phyloP scores from a whole-genome alignment of 2,329 filamentous ascomycete genomes.

The Cladorrhinum sp. region DNA sequence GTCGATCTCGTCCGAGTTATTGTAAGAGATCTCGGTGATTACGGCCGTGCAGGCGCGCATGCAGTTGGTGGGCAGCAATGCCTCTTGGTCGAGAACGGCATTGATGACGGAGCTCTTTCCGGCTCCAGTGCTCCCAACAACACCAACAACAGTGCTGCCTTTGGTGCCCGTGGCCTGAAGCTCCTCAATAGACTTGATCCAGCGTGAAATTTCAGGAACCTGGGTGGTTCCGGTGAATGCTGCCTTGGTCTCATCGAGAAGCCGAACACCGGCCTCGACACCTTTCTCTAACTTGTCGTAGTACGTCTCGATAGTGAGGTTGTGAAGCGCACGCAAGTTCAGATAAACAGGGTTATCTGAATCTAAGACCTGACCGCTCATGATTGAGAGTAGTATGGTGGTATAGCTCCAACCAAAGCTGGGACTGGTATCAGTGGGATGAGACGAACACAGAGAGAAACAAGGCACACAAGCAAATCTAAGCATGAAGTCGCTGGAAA shows the following conservation, averaged over 20 bases:
- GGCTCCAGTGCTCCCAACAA: constrained; percentile 59
- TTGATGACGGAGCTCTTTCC: constrained; percentile 64
- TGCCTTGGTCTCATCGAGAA: constrained; percentile 26
- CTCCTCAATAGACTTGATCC: constrained; percentile 34
- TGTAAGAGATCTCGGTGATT: constrained; percentile 59
- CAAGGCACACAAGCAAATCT: too few species aligned
- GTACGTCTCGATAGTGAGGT: constrained; percentile 22
- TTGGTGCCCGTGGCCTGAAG: constrained; percentile 38
- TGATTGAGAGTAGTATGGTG: too few species aligned
- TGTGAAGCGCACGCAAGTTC: constrained; percentile 19
- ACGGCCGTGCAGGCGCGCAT: constrained; percentile 62
- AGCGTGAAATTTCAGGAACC: constrained; percentile 26
- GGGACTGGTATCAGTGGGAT: too few species aligned
- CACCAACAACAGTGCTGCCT: constrained; percentile 49
- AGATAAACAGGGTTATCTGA: background rate
- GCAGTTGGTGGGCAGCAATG: constrained; percentile 43
- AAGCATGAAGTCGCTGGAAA: too few species aligned
- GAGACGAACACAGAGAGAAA: too few species aligned
- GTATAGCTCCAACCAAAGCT: too few species aligned
- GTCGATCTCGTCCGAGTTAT: constrained; percentile 38
- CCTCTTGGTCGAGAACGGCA: constrained; percentile 59
- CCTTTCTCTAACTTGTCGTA: constrained; percentile 27
- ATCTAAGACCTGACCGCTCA: background rate
- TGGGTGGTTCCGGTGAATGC: constrained; percentile 19
- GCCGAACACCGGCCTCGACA: constrained; percentile 20